Evolutionary conservation across 257 asterid species (phyloP).

Genomic region (Ophiorrhiza pumila): DNA sequence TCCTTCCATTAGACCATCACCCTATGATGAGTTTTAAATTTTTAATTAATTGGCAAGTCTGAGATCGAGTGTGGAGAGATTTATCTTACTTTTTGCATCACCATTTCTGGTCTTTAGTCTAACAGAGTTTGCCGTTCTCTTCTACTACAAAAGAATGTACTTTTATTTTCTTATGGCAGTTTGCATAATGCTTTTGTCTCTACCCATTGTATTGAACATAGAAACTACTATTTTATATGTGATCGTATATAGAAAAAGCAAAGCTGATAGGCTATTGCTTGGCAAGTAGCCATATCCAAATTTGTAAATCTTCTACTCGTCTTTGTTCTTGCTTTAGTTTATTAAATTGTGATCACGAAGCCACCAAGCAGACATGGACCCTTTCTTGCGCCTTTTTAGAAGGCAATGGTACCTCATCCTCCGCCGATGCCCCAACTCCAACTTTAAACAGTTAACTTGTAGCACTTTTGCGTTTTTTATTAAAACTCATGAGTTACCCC

Average conservation of each 20-base stretch:
- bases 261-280: background rate
- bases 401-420: background rate
- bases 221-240: background rate
- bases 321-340: background rate
- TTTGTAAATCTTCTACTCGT: background rate
- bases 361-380: no score
- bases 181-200: constrained; percentile 16
- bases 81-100: constrained; percentile 19
- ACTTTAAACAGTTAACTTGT: background rate
- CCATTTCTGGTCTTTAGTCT: constrained; percentile 18
- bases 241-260: background rate
- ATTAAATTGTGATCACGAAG: background rate
- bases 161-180: background rate
- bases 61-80: background rate
- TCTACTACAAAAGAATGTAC: constrained; percentile 6
- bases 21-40: background rate
- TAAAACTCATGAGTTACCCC: no score
- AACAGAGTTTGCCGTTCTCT: constrained; percentile 1
- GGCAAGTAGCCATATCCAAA: constrained; percentile 6
- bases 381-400: background rate
- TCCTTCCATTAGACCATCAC: constrained; percentile 16
- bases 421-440: background rate
- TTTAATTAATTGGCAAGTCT: constrained; percentile 6
- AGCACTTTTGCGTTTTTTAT: no score
- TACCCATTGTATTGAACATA: constrained; percentile 2